These are phyloP conservation scores for Macrolepiota albuminosa DNA, from an alignment of 768 basidiomycete species.

Conservation along the genomic window DNA sequence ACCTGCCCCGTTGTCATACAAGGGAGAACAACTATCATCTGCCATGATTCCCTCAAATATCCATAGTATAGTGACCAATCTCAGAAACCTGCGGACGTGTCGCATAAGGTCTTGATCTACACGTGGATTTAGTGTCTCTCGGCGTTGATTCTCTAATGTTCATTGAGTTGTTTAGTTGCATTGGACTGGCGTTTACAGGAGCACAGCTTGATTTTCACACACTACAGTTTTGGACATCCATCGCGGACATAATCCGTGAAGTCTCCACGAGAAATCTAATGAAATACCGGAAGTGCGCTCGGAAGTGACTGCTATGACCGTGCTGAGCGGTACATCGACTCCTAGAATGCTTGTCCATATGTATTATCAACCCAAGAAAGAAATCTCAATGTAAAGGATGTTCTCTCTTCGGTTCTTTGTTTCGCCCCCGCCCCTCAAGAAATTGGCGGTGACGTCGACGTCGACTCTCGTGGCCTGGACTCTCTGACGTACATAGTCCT, in stretches of 20 bases:
- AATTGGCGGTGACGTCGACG: constrained; percentile 39
- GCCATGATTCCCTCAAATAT: too few relatives aligned
- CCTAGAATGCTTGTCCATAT: constrained; percentile 36
- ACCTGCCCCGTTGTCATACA: too few relatives aligned
- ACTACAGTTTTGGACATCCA: constrained; percentile 30
- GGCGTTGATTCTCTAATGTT: too few relatives aligned
- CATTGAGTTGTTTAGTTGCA: constrained; percentile 36
- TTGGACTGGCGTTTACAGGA: constrained; percentile 30
- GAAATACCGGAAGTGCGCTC: not conserved
- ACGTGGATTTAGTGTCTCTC: too few relatives aligned
- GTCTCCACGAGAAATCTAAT: constrained; percentile 16
- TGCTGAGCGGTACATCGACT: constrained; percentile 21
- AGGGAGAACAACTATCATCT: too few relatives aligned
- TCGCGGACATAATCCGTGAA: constrained; percentile 30
- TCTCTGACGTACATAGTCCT: constrained; percentile 58
- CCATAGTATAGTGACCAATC: too few relatives aligned
- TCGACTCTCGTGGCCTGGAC: constrained; percentile 54
- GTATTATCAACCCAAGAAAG: constrained; percentile 17
- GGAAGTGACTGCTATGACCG: constrained; percentile 3
- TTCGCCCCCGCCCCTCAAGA: constrained; percentile 22
- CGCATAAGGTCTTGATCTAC: too few relatives aligned
- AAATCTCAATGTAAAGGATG: constrained; percentile 27
- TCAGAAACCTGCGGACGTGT: too few relatives aligned
- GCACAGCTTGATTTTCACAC: constrained; percentile 23
- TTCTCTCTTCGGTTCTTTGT: constrained; percentile 45